Evolutionary conservation across 2,329 filamentous ascomycete species (phyloP), one percentile per base, ranked within the genome.

Genomic region (Alternaria angustiovoidea): DNA sequence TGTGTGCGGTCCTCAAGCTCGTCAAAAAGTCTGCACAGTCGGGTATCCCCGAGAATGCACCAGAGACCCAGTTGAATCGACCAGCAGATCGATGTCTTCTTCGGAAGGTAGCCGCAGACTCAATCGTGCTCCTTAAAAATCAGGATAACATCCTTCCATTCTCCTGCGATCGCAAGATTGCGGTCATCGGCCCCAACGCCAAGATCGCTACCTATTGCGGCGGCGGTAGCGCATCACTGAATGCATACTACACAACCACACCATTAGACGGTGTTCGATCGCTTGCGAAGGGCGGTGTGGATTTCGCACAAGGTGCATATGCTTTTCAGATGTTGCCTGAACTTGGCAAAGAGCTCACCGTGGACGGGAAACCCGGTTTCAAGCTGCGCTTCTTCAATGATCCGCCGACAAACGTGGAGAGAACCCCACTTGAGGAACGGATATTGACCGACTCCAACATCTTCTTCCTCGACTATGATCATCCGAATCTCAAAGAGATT

Each of bases 171-270:
- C 22, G 39, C 14, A 41, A 34, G 8, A 83, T 91, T 59, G 88
- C 88, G 4, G 86, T 91, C 9, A 89, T 91, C 64, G 89, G 89
- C 0, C 88, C 89, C 6, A 91, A 91, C 85, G 89, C 87, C 2
- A 84, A 89, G 46, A 18, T 58, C 16, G 42, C 52, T 2, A 34
- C 41, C 4, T 62, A 47, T 20, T 51, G 41, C 9, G 48, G 61
- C 2, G 51, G 58, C 9, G 54, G 55, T n/a, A 61, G 51, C 5
- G 62, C 62, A 8, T 32, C 30, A 32, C 30, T 32, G 9, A 32
- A 20, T 65, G n/a, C 41, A 14, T 43, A 43, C 22, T 16, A 8
- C 41, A 43, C 22, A 18, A 7, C 22, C 2, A 43, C 20, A 16
- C 41, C 41, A 16, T 26, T 43, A 4, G 22, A 43, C 20, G 41